Base-by-base conservation (phyloP, 2,329 filamentous ascomycete species). In the Sporothrix brasiliensis region DNA sequence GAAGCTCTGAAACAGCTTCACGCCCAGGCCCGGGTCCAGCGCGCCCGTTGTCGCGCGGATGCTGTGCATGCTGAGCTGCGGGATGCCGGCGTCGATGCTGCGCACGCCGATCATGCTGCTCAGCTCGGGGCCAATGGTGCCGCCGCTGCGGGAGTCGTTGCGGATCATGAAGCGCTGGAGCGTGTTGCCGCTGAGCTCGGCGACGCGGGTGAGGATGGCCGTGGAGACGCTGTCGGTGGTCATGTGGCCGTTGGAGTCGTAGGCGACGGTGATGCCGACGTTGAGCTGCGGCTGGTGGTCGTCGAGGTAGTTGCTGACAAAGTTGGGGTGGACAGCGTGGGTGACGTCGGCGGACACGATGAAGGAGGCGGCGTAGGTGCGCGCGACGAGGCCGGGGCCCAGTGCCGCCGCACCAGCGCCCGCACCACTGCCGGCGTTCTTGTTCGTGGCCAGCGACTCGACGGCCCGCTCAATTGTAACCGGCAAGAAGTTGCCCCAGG, bases 301-400 rank as follows among this genome's bases (percentile, higher is more conserved):
- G 70, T 92, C 87, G 21, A 97, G 89, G 81, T 98, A 98, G 39
- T 87, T 88, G 74, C 85, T 85, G 0, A 93, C 82, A 83, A 98
- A 99, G 83, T 98, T 98, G 71, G 95, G 95, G 82, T 97, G 94
- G 10, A 94, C 91, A 53, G 94, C 93, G 80, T 98, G 95, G 5
- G 90, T 95, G 70, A 99, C 95, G 78, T 99, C 95, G 30, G 92
- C 92, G 1, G 92, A 96, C 71, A 97, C 87, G 73, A 98, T 86
- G 87, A 97, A 98, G 21, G 92, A 96, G 79, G 92, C 92, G 60
- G 94, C 94, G 75, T 94, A 94, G 0, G 93, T 97, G 77, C 92
- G 91, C 66, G 90, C 89, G 69, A 97, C 78, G 7, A 95, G 75
- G 65, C 88, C 86, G 0, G 88, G 86, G 21, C 87, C 86, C n/a